Base-by-base conservation (phyloP, 202 grass and related monocot genomes). In the Zoysia matrella region DNA sequence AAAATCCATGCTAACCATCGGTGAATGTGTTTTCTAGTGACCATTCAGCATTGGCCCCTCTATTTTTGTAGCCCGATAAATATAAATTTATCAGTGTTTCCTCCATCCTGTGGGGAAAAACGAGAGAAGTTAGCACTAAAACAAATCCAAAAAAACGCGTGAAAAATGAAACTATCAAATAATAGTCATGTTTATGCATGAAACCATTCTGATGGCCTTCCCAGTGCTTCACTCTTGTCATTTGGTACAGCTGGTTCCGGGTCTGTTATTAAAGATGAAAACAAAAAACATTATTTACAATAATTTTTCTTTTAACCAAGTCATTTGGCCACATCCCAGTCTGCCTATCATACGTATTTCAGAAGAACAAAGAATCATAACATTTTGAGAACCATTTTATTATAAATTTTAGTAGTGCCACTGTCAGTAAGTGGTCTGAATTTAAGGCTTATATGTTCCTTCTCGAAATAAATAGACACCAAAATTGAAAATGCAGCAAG, bases 81-180 rank as follows among this genome's bases (percentile, higher is more conserved):
- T 95, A 98, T 61, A 95, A 67, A 77, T 95, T 91, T 60, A 98
- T 93, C 45, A 98, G 67, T 44, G 91, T 88, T 84, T 98, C 92
- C 82, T 95, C 92, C 67, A 98, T 78, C 95, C 95, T 95, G 71
- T 66, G 22, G 18, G 42, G 65, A 53, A 78, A 70, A 46, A 6
- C 64, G 71, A 51, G 30, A 11, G 75, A 75, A 83, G 47, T 58
- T 49, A 71, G 10, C 8, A 48, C 8, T 70, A 60, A 85, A 70
- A 77, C 58, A 39, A 62, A 62, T 39, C n/a, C 52, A 47, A 18
- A 30, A 83, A 30, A 8, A 1, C 76, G 77, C 15, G 30, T 9
- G 8, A 13, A 80, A 57, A 80, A 54, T 16, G 15, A 30, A 58
- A 5, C 74, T 18, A 82, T 62, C 10, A 74, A 50, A 77, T 30